Percentiles rank a stretch among this genome's conserved stretches.
Conservation (phyloP, 371 early-diverging fungal genomes). For the Haplosporangium sp. region DNA sequence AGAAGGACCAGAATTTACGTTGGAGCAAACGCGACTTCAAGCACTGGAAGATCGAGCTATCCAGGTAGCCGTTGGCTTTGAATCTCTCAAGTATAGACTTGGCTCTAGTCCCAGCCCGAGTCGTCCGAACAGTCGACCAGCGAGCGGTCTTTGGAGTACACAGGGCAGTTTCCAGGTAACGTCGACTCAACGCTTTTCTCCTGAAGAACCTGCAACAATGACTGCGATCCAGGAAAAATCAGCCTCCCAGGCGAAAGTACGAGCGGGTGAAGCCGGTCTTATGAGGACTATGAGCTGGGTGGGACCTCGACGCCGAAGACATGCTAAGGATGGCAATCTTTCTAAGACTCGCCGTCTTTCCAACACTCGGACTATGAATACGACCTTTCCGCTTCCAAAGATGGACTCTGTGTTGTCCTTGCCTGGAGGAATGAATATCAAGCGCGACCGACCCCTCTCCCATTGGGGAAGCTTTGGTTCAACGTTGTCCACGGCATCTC, state of each 20-base stretch:
- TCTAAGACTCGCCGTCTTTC: conserved; percentile 22
- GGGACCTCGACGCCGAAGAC: conserved; percentile 26
- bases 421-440: background rate
- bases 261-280: background rate
- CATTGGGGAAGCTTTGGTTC: conserved; percentile 30
- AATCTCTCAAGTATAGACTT: conserved; percentile 27
- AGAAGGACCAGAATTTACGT: background rate
- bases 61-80: conserved; percentile 39
- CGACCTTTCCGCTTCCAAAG: background rate
- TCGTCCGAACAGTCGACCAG: background rate
- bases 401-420: background rate
- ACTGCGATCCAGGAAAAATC: background rate
- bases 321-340: conserved; percentile 8
- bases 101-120: conserved; percentile 7
- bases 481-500: conserved; percentile 3
- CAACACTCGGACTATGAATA: conserved; percentile 6
- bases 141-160: conserved; percentile 18
- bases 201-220: background rate
- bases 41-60: conserved; percentile 40
- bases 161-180: conserved; percentile 9
- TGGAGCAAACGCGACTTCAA: conserved; percentile 12
- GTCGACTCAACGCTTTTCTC: background rate
- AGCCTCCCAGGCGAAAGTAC: background rate
- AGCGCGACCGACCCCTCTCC: conserved; percentile 21
- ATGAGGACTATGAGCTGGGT: conserved; percentile 18